Evolutionary conservation across 371 early-diverging fungal genomes (phyloP), one percentile per base, ranked within the genome.

Genomic region (Lichtheimia hyalospora): DNA sequence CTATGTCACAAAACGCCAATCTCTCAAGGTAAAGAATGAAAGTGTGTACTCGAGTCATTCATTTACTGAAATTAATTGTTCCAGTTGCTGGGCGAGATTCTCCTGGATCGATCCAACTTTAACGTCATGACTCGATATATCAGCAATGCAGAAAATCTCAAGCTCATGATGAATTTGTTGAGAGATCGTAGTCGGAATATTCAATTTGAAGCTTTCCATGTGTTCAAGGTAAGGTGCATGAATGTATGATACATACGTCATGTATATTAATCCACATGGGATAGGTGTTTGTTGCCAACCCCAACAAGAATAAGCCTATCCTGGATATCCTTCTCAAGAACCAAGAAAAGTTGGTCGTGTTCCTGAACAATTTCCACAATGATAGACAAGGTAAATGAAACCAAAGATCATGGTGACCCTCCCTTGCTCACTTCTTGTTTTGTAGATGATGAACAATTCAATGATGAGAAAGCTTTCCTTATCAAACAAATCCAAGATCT

Each of bases 191-290:
- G 94, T 72, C 87, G 92, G 67, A 98, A 96, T 71, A 98, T 98
- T 63, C 99, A 98, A 74, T 97, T 95, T 69, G 99, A 98, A 81
- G 98, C 99, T 0, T 98, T 98, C 82, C 99, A 98, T 77, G 96
- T 98, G 24, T 98, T 98, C 83, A 98, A 98, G 85, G 93, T 65
- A 66, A 62, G 40, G 12, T 27, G n/a, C 49, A 44, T 49, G 25
- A 14, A 13, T 15, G 39, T 6, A 13, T 5, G 15, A 48, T 40
- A 21, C 1, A 14, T 7, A 7, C 49, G 10, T 25, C 1, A 41
- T 54, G 2, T 58, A 16, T 54, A 34, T 49, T 42, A 21, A 60
- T 13, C 3, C 48, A 18, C 25, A 4, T 21, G 24, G 7, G 18
- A 40, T 61, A 93, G 93, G 93, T 97, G 40, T 98, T 98, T 84